Base-by-base conservation (phyloP, 2,329 filamentous ascomycete genomes). In the Helminthosporium solani region DNA sequence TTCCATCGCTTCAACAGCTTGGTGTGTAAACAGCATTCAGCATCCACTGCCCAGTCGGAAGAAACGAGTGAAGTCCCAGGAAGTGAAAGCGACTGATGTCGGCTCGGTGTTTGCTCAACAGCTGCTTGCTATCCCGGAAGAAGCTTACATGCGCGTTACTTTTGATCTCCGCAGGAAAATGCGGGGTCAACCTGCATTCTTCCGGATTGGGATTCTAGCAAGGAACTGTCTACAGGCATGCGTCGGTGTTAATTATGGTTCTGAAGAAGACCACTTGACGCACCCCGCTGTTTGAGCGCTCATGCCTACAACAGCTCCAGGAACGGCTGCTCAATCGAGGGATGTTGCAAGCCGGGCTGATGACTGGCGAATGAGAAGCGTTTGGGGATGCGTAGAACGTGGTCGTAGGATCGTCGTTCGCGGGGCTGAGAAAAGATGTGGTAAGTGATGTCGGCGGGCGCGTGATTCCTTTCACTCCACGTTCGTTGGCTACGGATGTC, bases 381-480 rank as follows among this genome's bases (percentile, higher is more conserved):
- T 21, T 41, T 37, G 35, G 14, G 39, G 49, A 42, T 38, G 52
- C 48, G 56, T 50, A 55, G 45, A 52, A 53, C 41, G 49, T 52
- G 53, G 49, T 50, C 50, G 49, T 50, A 54, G 40, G 52, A 54
- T 51, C 44, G 7, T 50, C 44, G 7, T 50, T 50, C 41, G 38
- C 39, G 46, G 41, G 43, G 47, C 44, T 39, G 46, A 46, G 45
- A 44, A 56, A 49, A 52, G 51, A 43, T 56, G 43, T 54, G 49
- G 59, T 60, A 46, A 56, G 49, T 54, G 54, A 54, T 48, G 42
- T 50, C 28, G 42, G 47, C 28, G 54, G 52, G 58, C 64, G 64
- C 65, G 64, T 69, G 65, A 68, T 57, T 36, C 37, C 53, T 55
- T 52, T 54, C n/a, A n/a, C n/a, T n/a, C n/a, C n/a, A n/a, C n/a